These are phyloP conservation scores for Stevia rebaudiana DNA, from an alignment of 140 eudicot genomes.

Conservation along the genomic window DNA sequence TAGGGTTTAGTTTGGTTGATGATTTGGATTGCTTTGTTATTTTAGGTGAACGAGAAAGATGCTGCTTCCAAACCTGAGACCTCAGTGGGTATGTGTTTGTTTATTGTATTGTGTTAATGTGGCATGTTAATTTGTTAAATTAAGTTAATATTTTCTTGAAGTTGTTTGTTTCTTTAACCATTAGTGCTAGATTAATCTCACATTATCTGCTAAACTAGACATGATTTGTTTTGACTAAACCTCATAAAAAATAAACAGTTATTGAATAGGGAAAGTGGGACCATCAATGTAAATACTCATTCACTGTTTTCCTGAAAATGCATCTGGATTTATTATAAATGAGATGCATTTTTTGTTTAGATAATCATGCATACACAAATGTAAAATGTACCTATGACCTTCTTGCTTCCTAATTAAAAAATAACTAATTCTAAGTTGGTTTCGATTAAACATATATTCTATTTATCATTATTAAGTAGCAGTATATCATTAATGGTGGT, in stretches of 20 bases:
- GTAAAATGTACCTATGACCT: neutral
- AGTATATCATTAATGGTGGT: neutral
- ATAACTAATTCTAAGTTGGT: neutral
- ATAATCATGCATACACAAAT: neutral
- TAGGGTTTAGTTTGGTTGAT: conserved; percentile 17
- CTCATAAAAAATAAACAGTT: neutral
- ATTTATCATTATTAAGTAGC: neutral
- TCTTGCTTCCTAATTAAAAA: neutral
- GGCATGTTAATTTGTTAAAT: neutral
- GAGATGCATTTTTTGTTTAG: neutral
- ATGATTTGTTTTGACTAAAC: neutral
- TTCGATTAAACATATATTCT: neutral
- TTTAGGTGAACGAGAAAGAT: conserved; percentile 31
- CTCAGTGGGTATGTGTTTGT: conserved; percentile 11
- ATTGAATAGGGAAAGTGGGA: neutral
- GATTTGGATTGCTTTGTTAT: conserved; percentile 5
- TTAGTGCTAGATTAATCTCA: neutral
- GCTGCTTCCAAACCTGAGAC: conserved; percentile 21
- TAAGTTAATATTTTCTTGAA: neutral
- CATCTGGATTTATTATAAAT: neutral
- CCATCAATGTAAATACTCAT: neutral
- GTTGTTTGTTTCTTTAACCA: neutral
- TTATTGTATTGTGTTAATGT: neutral
- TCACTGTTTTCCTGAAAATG: neutral
- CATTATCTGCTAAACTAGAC: neutral